These are phyloP conservation scores for Porcisia deanei DNA, from an alignment of 208 protist species.

Conservation along the genomic window DNA sequence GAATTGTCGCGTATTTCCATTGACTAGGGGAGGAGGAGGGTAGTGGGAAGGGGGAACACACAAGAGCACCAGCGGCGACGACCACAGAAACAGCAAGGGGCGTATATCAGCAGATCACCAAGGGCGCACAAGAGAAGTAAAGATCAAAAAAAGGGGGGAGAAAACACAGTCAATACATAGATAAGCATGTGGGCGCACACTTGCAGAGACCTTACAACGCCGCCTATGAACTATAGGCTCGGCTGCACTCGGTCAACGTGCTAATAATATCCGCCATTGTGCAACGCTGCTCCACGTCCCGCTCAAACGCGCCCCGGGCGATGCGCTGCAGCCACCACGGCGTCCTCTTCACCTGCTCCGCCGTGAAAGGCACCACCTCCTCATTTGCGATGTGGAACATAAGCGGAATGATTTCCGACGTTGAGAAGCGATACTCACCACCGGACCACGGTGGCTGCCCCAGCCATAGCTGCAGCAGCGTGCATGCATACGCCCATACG, in stretches of 20 bases:
- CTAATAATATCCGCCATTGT: constrained; percentile 49
- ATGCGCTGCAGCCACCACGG: constrained; percentile 65
- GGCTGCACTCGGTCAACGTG: constrained; percentile 52
- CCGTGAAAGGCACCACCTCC: constrained; percentile 43
- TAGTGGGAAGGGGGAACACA: background rate
- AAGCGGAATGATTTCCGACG: constrained; percentile 46
- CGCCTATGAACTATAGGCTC: constrained; percentile 10
- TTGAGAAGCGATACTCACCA: constrained; percentile 18
- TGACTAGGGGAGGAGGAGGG: no score
- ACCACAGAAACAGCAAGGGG: background rate
- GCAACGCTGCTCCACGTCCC: constrained; percentile 42
- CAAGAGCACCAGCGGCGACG: background rate
- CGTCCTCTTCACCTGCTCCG: constrained; percentile 31
- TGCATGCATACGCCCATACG: constrained; percentile 71
- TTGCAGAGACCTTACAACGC: background rate
- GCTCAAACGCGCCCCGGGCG: constrained; percentile 44
- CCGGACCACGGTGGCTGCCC: constrained; percentile 43
- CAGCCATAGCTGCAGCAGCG: constrained; percentile 56
- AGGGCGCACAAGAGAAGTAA: background rate
- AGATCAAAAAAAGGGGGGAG: background rate
- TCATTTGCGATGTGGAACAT: constrained; percentile 63
- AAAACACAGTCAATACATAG: no score
- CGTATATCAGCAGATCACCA: background rate
- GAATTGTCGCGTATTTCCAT: no score
- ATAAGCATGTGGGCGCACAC: background rate